A percentile compares a stretch with the other conserved stretches of the same genome.
phyloP scores from a whole-genome alignment of 2,329 filamentous ascomycete species.

The Botrytis deweyae region DNA sequence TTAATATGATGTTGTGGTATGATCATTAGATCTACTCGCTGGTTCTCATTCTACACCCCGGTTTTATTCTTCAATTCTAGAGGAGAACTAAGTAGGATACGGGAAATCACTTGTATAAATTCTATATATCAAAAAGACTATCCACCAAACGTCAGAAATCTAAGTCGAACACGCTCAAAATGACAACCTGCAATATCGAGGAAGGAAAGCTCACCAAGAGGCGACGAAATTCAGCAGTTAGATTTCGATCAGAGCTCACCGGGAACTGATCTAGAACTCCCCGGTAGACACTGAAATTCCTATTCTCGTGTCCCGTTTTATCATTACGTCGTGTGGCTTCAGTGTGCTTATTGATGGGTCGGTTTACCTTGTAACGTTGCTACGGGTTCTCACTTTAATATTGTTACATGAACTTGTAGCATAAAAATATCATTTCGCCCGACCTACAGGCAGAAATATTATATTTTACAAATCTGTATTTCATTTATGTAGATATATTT shows the following conservation, averaged over 20 bases:
- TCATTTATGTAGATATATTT: background rate
- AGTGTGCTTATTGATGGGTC: background rate
- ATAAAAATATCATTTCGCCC: background rate
- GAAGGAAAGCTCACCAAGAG: background rate
- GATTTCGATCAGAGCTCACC: background rate
- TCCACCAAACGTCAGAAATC: background rate
- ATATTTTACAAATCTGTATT: background rate
- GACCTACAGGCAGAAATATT: fast-evolving
- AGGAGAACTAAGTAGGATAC: fast-evolving
- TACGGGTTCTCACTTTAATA: no score
- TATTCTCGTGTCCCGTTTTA: background rate
- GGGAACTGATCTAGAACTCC: background rate
- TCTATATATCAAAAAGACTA: background rate
- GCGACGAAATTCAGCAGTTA: no score
- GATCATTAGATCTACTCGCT: background rate
- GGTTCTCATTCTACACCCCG: background rate
- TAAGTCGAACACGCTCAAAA: background rate
- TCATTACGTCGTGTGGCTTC: background rate
- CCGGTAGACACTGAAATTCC: background rate
- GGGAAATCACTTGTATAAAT: background rate
- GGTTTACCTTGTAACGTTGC: background rate
- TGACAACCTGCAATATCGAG: background rate
- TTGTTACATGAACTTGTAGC: background rate
- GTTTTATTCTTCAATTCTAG: background rate
- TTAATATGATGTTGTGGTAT: background rate